Evolutionary conservation across 345 rosid genomes (phyloP), one percentile per base, ranked within the genome.

Genomic region (Hibiscus tridactylites): DNA sequence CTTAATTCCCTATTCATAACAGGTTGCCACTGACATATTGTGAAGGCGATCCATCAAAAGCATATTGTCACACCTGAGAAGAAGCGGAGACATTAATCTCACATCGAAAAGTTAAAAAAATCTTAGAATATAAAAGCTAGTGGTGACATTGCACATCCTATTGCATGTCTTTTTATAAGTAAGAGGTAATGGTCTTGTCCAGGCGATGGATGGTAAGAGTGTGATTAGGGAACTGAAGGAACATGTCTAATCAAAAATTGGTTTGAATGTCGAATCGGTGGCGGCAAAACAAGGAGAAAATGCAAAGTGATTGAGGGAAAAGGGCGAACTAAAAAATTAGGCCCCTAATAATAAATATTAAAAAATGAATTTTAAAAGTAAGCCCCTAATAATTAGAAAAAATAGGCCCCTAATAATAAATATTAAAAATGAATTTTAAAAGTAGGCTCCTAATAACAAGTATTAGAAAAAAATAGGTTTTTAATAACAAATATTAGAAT

Each of bases 21-120:
- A 88, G 56, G 62, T 87, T 76, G 80, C 76, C 72, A 76, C 86
- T 74, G 66, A 86, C 90, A 77, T 83, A 88, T 77, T 84, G 95
- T 56, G 90, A 75, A 74, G 87, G 73, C 60, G 87, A 52, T 61
- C 87, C 88, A 50, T 17, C 56, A 50, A 13, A 50, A 50, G 21
- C 8, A 50, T 13, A 50, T 16, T 28, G 87, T 74, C 85, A 88
- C 62, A 74, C 76, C 71, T 90, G 97, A 15, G 76, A 67, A 68
- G 91, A 77, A 28, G 3, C 3, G 3, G 3, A 28, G 31, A 28
- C 3, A 28, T 28, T 28, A 28, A 28, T 28, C 3, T 28, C 31
- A 28, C 3, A 28, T 28, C 31, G 3, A 28, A 28, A 28, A 28
- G 31, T 28, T 1, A 28, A 28, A 28, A 28, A 28, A 28, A 28